Percentiles rank a stretch among this genome's conserved stretches.
Conservation (phyloP, 345 rosid genomes). For the Salix viminalis region DNA sequence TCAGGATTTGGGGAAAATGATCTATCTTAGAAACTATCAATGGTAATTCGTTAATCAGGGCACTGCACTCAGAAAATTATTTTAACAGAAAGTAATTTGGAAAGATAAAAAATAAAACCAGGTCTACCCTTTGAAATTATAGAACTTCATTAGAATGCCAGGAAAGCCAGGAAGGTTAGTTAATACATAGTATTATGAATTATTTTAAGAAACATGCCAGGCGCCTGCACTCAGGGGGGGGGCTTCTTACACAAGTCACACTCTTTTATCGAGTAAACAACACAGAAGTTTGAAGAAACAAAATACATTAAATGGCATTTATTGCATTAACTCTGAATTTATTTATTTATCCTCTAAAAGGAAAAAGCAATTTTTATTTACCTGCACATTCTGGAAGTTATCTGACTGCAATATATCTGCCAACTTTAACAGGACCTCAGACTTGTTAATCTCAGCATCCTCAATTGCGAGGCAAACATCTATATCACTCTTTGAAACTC, state of each 20-base stretch:
- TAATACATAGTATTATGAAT: background rate
- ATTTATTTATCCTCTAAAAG: background rate
- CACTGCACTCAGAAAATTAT: background rate
- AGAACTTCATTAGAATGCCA: background rate
- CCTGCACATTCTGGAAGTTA: slow-evolving; percentile 92
- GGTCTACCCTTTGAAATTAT: background rate
- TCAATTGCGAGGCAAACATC: slow-evolving; percentile 84
- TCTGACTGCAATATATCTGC: slow-evolving; percentile 79
- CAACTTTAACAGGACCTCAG: slow-evolving; percentile 73
- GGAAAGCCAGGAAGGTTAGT: background rate
- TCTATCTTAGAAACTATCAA: background rate
- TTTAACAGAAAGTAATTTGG: background rate
- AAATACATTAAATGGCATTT: background rate
- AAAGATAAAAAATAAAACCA: background rate
- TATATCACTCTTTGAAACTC: slow-evolving; percentile 84
- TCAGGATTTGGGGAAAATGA: background rate
- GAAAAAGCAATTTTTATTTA: slow-evolving; percentile 25
- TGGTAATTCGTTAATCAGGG: background rate
- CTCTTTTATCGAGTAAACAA: background rate
- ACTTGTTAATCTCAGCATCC: slow-evolving; percentile 52
- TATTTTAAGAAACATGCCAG: background rate
- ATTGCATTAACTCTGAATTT: background rate
- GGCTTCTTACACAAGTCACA: background rate
- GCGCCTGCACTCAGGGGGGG: background rate
- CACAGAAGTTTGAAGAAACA: background rate